Conservation (phyloP, 495 filamentous ascomycete genomes). For the Friedmanniomyces simplex region DNA sequence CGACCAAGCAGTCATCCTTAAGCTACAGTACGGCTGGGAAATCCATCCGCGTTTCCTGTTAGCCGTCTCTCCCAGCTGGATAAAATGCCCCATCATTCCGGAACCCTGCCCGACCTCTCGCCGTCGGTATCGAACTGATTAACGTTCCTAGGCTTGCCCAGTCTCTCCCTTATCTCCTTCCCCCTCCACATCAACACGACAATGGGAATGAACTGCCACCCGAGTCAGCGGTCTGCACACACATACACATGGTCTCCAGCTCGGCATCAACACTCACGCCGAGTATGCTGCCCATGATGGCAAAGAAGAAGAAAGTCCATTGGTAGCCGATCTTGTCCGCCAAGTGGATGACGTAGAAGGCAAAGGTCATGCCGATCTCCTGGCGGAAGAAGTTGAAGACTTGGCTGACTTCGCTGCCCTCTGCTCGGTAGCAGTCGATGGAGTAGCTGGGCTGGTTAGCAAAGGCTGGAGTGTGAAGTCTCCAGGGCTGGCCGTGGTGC, state of each 20-base stretch:
- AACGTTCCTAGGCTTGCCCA: slow-evolving; percentile 5
- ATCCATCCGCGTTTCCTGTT: too few relatives aligned
- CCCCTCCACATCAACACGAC: slow-evolving; percentile 13
- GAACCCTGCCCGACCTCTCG: not conserved
- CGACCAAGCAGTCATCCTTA: too few relatives aligned
- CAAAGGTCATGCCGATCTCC: slow-evolving; percentile 29
- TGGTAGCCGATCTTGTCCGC: slow-evolving; percentile 6
- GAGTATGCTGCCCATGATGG: slow-evolving; percentile 2
- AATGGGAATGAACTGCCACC: slow-evolving; percentile 4
- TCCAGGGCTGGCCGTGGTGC: not conserved
- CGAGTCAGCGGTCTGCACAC: not conserved
- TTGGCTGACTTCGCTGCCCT: slow-evolving; percentile 32
- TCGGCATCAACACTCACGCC: not conserved
- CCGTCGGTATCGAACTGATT: slow-evolving; percentile 2
- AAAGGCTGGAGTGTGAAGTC: slow-evolving; percentile 26
- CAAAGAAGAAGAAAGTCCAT: slow-evolving; percentile 10
- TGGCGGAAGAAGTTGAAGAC: slow-evolving; percentile 34
- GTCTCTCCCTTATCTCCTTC: slow-evolving; percentile 7
- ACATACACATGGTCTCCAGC: not conserved
- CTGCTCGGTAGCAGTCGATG: slow-evolving; percentile 36
- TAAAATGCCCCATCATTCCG: too few relatives aligned
- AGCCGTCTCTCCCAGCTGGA: too few relatives aligned
- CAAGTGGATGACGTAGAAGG: slow-evolving; percentile 26
- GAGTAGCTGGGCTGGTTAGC: slow-evolving; percentile 28
- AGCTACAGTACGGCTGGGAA: too few relatives aligned